Conservation (phyloP, 306 rosid species). For the Vigna reflexopilosa region DNA sequence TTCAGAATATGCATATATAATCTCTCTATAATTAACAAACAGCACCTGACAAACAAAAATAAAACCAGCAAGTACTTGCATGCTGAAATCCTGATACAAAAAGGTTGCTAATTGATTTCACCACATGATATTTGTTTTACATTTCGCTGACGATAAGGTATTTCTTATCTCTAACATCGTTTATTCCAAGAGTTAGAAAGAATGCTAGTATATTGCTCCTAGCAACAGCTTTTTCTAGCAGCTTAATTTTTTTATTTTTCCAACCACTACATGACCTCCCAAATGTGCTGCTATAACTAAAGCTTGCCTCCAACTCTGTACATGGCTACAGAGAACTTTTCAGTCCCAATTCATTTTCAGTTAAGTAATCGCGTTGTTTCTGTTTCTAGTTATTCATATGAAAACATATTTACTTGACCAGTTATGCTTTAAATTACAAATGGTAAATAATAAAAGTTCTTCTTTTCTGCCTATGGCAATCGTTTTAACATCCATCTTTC, state of each 20-base stretch:
- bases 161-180: not conserved
- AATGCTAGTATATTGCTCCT: not conserved
- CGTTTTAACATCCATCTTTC: not conserved
- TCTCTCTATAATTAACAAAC: slow-evolving; percentile 7
- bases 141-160: slow-evolving; percentile 12
- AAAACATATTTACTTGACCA: slow-evolving; percentile 4
- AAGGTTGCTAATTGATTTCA: not conserved
- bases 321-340: not conserved
- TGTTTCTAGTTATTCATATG: not conserved
- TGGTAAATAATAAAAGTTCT: not conserved
- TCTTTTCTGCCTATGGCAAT: not conserved
- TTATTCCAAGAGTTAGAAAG: not conserved
- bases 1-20: not conserved
- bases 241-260: slow-evolving; percentile 14
- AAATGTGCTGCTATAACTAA: not conserved
- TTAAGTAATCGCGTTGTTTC: not conserved
- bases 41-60: not conserved
- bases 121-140: not conserved
- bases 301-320: not conserved
- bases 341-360: slow-evolving; percentile 9
- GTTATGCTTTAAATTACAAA: not conserved
- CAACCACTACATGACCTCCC: not conserved
- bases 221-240: not conserved
- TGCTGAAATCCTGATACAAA: slow-evolving; percentile 4
- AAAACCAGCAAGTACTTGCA: not conserved